Conservation (phyloP, 495 filamentous ascomycete genomes). For the Penicillium psychrofluorescens region DNA sequence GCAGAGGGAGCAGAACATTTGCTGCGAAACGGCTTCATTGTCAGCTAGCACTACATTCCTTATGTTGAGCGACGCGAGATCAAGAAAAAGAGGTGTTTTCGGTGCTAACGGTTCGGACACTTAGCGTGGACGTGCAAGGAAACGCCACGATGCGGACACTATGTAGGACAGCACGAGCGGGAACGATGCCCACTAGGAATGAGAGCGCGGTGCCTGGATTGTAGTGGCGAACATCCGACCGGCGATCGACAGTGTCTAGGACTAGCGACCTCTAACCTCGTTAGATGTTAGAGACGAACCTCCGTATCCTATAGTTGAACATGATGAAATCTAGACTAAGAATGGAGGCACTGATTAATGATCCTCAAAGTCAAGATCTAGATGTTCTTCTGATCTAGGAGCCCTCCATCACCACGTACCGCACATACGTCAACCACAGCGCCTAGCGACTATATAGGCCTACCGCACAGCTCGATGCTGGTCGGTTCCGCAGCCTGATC, state of each 20-base stretch:
- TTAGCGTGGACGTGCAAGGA: constrained; percentile 26
- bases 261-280: constrained; percentile 1
- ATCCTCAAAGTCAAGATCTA: constrained; percentile 16
- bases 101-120: constrained; percentile 21
- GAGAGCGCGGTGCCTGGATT: constrained; percentile 13
- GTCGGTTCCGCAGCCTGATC: constrained; percentile 14
- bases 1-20: constrained; percentile 14
- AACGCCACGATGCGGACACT: constrained; percentile 18
- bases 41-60: constrained; percentile 11
- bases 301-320: constrained; percentile 21
- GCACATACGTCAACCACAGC: constrained; percentile 20
- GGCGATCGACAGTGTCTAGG: constrained; percentile 9
- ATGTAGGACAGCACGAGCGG: constrained; percentile 11
- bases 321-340: constrained; percentile 17
- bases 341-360: constrained; percentile 25
- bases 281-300: constrained; percentile 15
- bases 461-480: constrained; percentile 2
- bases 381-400: constrained; percentile 22
- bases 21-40: constrained; percentile 13
- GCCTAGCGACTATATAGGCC: constrained; percentile 19
- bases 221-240: constrained; percentile 14
- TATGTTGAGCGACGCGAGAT: constrained; percentile 11
- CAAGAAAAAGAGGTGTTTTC: constrained; percentile 17
- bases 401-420: constrained; percentile 13
- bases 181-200: constrained; percentile 12